Conservation (phyloP, 108 stramenopile genomes). For the Bacterosira constricta region DNA sequence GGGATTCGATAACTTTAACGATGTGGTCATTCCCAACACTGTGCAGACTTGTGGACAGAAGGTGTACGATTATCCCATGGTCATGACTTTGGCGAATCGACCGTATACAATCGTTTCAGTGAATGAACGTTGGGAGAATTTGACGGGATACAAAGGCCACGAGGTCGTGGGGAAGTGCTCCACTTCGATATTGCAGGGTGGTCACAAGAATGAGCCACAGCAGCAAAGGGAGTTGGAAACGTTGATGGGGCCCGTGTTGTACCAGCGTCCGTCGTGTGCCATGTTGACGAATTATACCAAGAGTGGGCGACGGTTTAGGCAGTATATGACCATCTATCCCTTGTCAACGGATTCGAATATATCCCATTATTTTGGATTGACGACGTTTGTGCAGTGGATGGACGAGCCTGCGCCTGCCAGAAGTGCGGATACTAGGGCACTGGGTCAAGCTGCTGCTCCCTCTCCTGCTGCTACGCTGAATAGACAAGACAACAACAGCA, state of each 20-base stretch:
- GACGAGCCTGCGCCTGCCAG: background rate
- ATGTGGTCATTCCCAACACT: constrained; percentile 84
- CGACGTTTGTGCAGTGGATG: constrained; percentile 61
- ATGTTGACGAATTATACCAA: constrained; percentile 79
- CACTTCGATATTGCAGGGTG: constrained; percentile 71
- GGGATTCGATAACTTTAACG: constrained; percentile 78
- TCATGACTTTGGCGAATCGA: constrained; percentile 82
- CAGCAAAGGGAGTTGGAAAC: constrained; percentile 43
- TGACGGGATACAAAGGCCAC: constrained; percentile 83
- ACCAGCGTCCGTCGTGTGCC: constrained; percentile 75
- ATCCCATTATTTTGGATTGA: constrained; percentile 78
- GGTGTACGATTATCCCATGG: constrained; percentile 81
- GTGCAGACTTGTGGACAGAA: constrained; percentile 83
- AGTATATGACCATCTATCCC: constrained; percentile 75
- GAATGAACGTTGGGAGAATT: constrained; percentile 88
- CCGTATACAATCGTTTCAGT: constrained; percentile 90
- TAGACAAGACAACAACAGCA: too few species aligned
- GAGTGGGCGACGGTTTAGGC: constrained; percentile 58
- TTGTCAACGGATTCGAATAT: constrained; percentile 84
- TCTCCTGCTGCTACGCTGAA: too few species aligned
- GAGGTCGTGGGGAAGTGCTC: constrained; percentile 85
- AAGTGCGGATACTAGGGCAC: background rate
- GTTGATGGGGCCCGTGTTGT: constrained; percentile 78
- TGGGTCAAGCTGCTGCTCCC: background rate
- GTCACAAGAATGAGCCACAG: constrained; percentile 41